Percentiles rank a stretch among this genome's conserved stretches.
These are phyloP conservation scores for Capronia coronata DNA, from an alignment of 2,329 filamentous ascomycete species.

Conservation along the genomic window DNA sequence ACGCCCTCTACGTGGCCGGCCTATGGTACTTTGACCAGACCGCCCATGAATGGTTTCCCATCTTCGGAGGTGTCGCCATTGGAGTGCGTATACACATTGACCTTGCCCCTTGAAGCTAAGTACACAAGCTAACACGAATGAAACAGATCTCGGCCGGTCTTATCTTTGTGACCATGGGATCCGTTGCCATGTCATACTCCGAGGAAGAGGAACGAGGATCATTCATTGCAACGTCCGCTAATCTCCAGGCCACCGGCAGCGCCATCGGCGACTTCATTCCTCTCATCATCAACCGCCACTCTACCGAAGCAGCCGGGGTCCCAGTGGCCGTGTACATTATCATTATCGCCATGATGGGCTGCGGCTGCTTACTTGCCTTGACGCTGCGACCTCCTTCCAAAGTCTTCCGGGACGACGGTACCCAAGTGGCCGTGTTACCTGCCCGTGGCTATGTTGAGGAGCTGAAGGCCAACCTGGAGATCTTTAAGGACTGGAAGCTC, in stretches of 20 bases:
- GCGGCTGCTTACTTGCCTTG: conserved; percentile 2
- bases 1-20: neutral
- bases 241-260: conserved; percentile 30
- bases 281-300: conserved; percentile 11
- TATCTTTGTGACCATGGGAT: conserved; percentile 32
- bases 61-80: neutral
- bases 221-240: conserved; percentile 31
- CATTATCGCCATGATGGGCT: conserved; percentile 7
- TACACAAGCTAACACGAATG: no score
- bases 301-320: conserved; percentile 1
- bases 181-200: conserved; percentile 32
- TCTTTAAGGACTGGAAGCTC: conserved; percentile 29
- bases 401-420: conserved; percentile 18
- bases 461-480: conserved; percentile 30
- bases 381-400: conserved; percentile 1
- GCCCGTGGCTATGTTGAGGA: conserved; percentile 29
- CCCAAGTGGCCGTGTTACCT: conserved; percentile 28
- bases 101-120: no score
- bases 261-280: conserved; percentile 7
- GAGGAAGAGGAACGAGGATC: conserved; percentile 33
- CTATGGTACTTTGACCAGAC: conserved; percentile 3
- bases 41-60: neutral
- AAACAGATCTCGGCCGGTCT: conserved; percentile 18
- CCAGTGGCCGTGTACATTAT: conserved; percentile 6
- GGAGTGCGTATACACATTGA: neutral